Percentiles rank a stretch among this genome's conserved stretches.
phyloP scores from a whole-genome alignment of 352 stramenopile genomes.

The Globisporangium spinosum region DNA sequence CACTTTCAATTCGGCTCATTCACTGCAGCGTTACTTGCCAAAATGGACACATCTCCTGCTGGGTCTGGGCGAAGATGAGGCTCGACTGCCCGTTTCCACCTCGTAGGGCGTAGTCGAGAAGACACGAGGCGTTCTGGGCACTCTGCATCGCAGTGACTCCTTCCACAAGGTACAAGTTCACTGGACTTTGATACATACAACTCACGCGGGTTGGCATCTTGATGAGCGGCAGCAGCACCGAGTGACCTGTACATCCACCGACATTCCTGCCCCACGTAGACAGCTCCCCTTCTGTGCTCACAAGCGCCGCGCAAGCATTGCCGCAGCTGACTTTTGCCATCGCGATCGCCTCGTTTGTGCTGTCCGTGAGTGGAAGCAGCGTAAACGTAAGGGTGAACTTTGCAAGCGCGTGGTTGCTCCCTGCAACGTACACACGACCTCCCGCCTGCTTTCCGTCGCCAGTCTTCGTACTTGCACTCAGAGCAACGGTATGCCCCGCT shows the following conservation, averaged over 20 bases:
- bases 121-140: conserved; percentile 58
- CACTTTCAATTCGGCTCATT: conserved; percentile 40
- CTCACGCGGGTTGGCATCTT: conserved; percentile 40
- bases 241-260: conserved; percentile 59
- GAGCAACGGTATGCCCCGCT: conserved; percentile 51
- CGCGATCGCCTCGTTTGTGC: conserved; percentile 19
- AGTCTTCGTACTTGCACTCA: conserved; percentile 28
- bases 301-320: conserved; percentile 57
- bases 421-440: conserved; percentile 53
- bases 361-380: conserved; percentile 17
- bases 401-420: conserved; percentile 58
- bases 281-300: conserved; percentile 59
- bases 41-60: conserved; percentile 76
- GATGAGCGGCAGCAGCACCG: conserved; percentile 30
- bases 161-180: conserved; percentile 42
- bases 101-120: conserved; percentile 40
- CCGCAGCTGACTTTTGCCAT: conserved; percentile 57
- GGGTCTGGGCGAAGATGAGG: conserved; percentile 46
- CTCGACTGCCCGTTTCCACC: conserved; percentile 10
- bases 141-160: conserved; percentile 41
- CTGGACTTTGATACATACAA: conserved; percentile 57
- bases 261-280: conserved; percentile 77
- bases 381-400: conserved; percentile 64
- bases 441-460: conserved; percentile 18
- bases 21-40: conserved; percentile 48